Evolutionary conservation across 202 grass and related monocot genomes (phyloP).

Genomic region (Elaeis oleifera): DNA sequence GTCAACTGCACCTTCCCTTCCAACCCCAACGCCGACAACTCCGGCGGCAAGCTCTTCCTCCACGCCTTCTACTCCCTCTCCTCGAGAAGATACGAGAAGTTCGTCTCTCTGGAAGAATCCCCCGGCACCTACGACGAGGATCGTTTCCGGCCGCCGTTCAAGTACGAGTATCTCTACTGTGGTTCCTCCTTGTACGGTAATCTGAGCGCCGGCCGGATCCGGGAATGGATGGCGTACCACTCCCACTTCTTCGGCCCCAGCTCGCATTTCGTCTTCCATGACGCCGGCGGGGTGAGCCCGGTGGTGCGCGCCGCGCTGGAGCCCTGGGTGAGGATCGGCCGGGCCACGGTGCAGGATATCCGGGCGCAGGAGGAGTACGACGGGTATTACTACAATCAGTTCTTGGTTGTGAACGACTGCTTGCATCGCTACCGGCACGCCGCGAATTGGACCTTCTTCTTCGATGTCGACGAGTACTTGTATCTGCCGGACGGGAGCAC

Average conservation of each 20-base stretch:
- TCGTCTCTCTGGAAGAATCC: slow-evolving; percentile 3
- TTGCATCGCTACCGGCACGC: slow-evolving; percentile 60
- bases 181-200: slow-evolving; percentile 13
- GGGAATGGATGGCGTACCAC: slow-evolving; percentile 21
- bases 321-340: slow-evolving; percentile 8
- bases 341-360: slow-evolving; percentile 13
- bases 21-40: background rate
- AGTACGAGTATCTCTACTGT: slow-evolving; percentile 16
- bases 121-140: background rate
- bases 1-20: slow-evolving; percentile 13
- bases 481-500: slow-evolving; percentile 45
- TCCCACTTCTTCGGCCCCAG: slow-evolving; percentile 1
- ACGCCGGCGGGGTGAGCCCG: slow-evolving; percentile 10
- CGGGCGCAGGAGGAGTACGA: background rate
- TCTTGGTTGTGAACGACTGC: slow-evolving; percentile 86
- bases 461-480: slow-evolving; percentile 84
- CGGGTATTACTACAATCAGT: slow-evolving; percentile 40
- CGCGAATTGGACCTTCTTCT: slow-evolving; percentile 93
- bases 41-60: slow-evolving; percentile 6
- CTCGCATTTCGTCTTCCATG: slow-evolving; percentile 16
- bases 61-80: background rate
- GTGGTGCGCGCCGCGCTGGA: slow-evolving; percentile 9
- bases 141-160: background rate
- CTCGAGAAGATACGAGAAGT: background rate
- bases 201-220: slow-evolving; percentile 2